phyloP scores from a whole-genome alignment of 139 green algal genomes.

The Nannochloris sp. region DNA sequence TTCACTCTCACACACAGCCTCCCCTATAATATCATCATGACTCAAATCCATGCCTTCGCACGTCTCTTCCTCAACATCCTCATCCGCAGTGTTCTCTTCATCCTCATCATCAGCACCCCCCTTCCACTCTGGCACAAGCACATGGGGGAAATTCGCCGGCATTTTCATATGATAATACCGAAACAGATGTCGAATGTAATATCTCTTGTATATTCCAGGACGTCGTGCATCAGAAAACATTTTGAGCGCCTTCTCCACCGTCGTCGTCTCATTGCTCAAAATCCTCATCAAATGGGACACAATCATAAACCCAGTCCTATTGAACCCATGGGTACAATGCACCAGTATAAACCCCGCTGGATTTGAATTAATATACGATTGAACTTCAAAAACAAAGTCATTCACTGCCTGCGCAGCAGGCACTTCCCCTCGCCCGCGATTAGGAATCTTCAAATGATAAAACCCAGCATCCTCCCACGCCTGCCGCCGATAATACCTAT shows the following conservation, averaged over 20 bases:
- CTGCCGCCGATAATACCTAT: constrained; percentile 77
- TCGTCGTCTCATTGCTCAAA: constrained; percentile 14
- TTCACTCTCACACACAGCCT: constrained; percentile 53
- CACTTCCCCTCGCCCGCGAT: constrained; percentile 56
- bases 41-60: constrained; percentile 31
- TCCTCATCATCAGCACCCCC: constrained; percentile 23
- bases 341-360: constrained; percentile 47
- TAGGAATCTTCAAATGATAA: constrained; percentile 65
- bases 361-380: constrained; percentile 11
- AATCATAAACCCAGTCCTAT: constrained; percentile 84
- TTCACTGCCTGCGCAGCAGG: constrained; percentile 74
- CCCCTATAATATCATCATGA: constrained; percentile 81
- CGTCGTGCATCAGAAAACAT: constrained; percentile 61
- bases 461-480: constrained; percentile 32
- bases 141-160: constrained; percentile 10
- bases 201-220: constrained; percentile 96
- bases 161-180: constrained; percentile 65
- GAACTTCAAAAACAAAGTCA: constrained; percentile 60
- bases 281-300: constrained; percentile 43
- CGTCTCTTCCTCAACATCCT: not conserved
- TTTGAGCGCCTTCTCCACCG: constrained; percentile 39
- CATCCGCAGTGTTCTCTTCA: constrained; percentile 14
- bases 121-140: constrained; percentile 66
- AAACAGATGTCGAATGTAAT: constrained; percentile 87
- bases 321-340: constrained; percentile 98